Percentiles rank a stretch among this genome's conserved stretches.
phyloP scores from a whole-genome alignment of 495 filamentous ascomycete genomes.

The Oleoguttula mirabilis region DNA sequence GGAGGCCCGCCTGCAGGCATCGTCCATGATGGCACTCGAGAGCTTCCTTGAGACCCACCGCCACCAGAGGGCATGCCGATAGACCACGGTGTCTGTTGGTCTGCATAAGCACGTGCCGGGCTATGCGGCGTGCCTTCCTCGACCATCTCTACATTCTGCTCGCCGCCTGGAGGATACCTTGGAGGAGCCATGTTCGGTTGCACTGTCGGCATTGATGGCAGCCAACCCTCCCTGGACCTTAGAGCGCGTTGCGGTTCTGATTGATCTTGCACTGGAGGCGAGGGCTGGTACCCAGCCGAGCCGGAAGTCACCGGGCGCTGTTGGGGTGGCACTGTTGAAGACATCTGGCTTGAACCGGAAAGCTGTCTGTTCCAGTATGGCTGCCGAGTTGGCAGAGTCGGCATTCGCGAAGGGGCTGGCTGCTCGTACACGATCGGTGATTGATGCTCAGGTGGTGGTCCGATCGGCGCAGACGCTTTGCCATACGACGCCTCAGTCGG shows the following conservation, averaged over 20 bases:
- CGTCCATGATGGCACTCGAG: not conserved
- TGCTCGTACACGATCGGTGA: not conserved
- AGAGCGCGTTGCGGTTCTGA: not conserved
- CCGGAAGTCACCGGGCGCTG: not conserved
- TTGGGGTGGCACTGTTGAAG: not conserved
- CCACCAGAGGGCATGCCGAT: slow-evolving; percentile 2
- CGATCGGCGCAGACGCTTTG: slow-evolving; percentile 1
- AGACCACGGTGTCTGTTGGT: slow-evolving; percentile 14
- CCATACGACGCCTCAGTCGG: slow-evolving; percentile 9
- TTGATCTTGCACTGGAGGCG: slow-evolving; percentile 1
- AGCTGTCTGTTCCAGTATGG: slow-evolving; percentile 5
- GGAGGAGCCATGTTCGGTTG: not conserved
- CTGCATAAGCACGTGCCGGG: slow-evolving; percentile 5
- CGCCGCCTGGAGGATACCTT: not conserved
- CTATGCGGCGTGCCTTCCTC: slow-evolving; percentile 1
- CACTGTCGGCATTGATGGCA: slow-evolving; percentile 1
- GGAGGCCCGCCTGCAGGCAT: no score
- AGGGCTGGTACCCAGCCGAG: not conserved
- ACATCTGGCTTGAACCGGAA: no score
- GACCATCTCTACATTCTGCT: not conserved
- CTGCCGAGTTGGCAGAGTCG: slow-evolving; percentile 12
- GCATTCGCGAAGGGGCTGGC: not conserved
- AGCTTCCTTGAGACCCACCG: not conserved
- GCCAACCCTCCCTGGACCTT: not conserved
- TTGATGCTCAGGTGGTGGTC: slow-evolving; percentile 2